Conservation (phyloP, 2,329 filamentous ascomycete species). For the Macroventuria anomochaeta region DNA sequence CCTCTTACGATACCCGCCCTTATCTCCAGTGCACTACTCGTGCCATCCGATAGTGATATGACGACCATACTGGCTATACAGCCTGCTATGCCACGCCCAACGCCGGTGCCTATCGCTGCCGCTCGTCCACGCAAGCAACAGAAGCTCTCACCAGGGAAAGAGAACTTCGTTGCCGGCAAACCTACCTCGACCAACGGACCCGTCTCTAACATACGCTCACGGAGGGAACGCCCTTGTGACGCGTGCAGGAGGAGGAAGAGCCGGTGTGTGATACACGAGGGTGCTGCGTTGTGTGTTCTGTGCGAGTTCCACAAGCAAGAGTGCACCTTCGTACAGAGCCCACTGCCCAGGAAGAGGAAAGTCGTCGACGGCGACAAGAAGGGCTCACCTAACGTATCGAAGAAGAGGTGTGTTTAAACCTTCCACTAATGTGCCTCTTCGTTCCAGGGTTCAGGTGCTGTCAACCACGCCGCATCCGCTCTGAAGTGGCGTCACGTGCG, state of each 20-base stretch:
- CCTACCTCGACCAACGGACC: constrained; percentile 43
- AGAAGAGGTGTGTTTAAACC: constrained; percentile 69
- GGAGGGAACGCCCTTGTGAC: constrained; percentile 60
- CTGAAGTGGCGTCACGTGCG: constrained; percentile 29
- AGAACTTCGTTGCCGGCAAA: constrained; percentile 51
- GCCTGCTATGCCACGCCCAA: constrained; percentile 53
- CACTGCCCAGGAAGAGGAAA: constrained; percentile 81
- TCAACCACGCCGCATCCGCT: constrained; percentile 16
- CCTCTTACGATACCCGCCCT: constrained; percentile 32
- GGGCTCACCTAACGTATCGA: constrained; percentile 61
- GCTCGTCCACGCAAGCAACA: constrained; percentile 52
- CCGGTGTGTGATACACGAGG: constrained; percentile 80
- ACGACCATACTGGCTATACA: constrained; percentile 58
- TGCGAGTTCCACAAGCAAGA: constrained; percentile 80
- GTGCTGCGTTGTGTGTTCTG: constrained; percentile 72
- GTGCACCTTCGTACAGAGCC: constrained; percentile 79
- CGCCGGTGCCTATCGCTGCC: constrained; percentile 54
- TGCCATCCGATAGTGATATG: constrained; percentile 48
- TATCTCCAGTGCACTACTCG: constrained; percentile 37
- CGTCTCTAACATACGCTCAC: constrained; percentile 48
- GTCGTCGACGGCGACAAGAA: constrained; percentile 68
- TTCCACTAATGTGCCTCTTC: constrained; percentile 20
- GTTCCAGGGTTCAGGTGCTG: constrained; percentile 18
- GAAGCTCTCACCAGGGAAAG: constrained; percentile 52
- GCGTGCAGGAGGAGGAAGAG: constrained; percentile 75